Evolutionary conservation across 2,329 filamentous ascomycete genomes (phyloP), one percentile per base, ranked within the genome.

Genomic region (Neonectria faginata): DNA sequence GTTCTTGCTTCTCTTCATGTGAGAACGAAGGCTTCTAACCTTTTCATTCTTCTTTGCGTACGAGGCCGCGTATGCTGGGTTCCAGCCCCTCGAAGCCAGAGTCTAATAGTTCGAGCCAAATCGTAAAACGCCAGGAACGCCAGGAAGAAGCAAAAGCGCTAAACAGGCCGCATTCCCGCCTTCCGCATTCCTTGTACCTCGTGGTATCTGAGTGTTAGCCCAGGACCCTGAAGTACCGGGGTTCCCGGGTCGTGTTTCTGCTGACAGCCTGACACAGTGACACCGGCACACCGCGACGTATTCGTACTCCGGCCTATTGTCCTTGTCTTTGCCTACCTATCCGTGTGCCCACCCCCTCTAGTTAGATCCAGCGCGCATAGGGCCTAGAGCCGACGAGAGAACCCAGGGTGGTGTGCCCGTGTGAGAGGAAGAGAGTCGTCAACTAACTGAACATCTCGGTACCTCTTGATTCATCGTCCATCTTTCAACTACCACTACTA

Each of bases 301-400:
- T 64, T 64, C 61, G 61, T 64, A 64, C 61, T 50, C 55, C 50
- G 61, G 54, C 45, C 57, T 18, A 20, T 57, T 57, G 62, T 6
- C 52, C 52, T 25, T 25, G 25, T 25, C 25, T 45, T 48, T 47
- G 27, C 39, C 57, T 39, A 22, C 39, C 57, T 39, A n/a, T 14
- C 36, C 36, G 25, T 25, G 25, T 25, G 25, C 25, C 25, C 25
- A 25, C 25, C 25, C 5, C 25, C 5, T 25, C 25, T 25, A 25
- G 25, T 5, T 25, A 25, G 25, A 25, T 25, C 2, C 25, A 25
- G 25, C 25, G 25, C 25, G 25, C 25, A 25, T 25, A 25, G 25
- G 25, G 25, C 25, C 25, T 25, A 25, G 25, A 25, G 25, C 25
- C 5, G 5, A 25, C 25, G 25, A 6, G 25, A 25, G 25, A 39